Evolutionary conservation across 176 grass and related monocot species (phyloP).

Genomic region (Stipa capillata): DNA sequence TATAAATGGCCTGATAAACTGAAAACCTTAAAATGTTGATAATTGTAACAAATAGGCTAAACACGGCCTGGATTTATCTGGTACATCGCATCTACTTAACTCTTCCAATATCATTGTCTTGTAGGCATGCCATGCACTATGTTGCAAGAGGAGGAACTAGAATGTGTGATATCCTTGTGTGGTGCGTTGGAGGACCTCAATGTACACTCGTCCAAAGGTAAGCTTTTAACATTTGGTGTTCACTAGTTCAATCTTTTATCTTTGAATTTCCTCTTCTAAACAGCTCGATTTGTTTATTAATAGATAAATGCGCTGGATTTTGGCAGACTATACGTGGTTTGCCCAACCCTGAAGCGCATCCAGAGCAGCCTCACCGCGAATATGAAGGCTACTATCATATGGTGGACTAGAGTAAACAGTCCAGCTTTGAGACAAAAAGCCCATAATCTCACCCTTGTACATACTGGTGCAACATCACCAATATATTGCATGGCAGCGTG

Average conservation of each 20-base stretch:
- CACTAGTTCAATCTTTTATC: neutral
- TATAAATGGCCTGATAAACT: too few relatives aligned
- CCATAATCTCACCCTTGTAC: slow-evolving; percentile 27
- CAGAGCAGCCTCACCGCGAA: slow-evolving; percentile 40
- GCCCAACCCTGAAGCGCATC: slow-evolving; percentile 73
- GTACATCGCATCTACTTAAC: neutral
- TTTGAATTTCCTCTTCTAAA: neutral
- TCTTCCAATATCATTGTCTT: slow-evolving; percentile 11
- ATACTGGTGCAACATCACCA: slow-evolving; percentile 22
- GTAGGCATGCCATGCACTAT: slow-evolving; percentile 88
- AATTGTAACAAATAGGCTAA: neutral
- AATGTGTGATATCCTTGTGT: slow-evolving; percentile 71
- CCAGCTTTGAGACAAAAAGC: slow-evolving; percentile 13
- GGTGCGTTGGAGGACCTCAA: slow-evolving; percentile 75
- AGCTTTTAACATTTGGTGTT: neutral
- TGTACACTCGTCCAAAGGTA: slow-evolving; percentile 69
- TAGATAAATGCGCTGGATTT: slow-evolving; percentile 66
- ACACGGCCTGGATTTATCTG: neutral
- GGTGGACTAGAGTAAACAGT: neutral
- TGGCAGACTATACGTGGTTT: slow-evolving; percentile 45
- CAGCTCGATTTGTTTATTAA: neutral
- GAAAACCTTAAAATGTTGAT: neutral
- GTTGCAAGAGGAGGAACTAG: slow-evolving; percentile 82
- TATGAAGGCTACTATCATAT: neutral
- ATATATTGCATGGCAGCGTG: slow-evolving; percentile 32